A percentile compares a stretch with the other conserved stretches of the same genome.
These are phyloP conservation scores for Coemansia furcata DNA, from an alignment of 192 early-diverging fungal genomes.

Conservation along the genomic window DNA sequence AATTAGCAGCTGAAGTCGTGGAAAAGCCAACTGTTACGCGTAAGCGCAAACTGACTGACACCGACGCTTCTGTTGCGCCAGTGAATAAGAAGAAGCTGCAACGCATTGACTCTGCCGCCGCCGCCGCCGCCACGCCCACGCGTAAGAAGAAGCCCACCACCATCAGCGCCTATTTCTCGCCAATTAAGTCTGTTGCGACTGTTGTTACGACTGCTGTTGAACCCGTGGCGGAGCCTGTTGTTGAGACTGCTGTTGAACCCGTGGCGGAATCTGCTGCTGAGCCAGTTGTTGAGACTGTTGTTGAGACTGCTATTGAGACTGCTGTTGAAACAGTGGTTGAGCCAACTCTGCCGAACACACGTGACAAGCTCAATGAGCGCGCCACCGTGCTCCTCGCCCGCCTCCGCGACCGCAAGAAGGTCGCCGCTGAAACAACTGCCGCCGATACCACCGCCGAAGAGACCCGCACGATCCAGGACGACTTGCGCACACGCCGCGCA, in stretches of 20 bases:
- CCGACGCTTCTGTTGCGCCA: not conserved
- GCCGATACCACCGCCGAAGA: constrained; percentile 11
- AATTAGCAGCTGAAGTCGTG: not conserved
- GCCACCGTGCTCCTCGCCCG: constrained; percentile 19
- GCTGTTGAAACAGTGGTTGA: not conserved
- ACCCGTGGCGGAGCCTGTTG: not conserved
- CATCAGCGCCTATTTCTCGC: constrained; percentile 28
- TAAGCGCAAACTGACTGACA: constrained; percentile 36
- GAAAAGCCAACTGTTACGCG: constrained; percentile 7
- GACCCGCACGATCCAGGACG: constrained; percentile 38
- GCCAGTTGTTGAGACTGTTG: not conserved
- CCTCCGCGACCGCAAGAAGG: constrained; percentile 29
- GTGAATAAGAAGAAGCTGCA: constrained; percentile 6
- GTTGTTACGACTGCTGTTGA: not conserved
- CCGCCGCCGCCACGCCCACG: not conserved
- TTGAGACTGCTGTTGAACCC: not conserved
- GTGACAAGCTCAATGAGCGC: not conserved
- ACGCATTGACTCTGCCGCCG: too few species aligned
- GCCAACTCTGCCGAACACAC: not conserved
- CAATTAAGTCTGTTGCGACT: not conserved
- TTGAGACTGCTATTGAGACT: not conserved
- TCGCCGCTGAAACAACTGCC: not conserved
- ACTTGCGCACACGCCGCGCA: constrained; percentile 19
- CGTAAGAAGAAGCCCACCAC: constrained; percentile 18
- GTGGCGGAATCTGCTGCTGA: not conserved